A percentile compares a stretch with the other conserved stretches of the same genome.
phyloP scores from a whole-genome alignment of 441 rosid species.

The Jatropha multifida region DNA sequence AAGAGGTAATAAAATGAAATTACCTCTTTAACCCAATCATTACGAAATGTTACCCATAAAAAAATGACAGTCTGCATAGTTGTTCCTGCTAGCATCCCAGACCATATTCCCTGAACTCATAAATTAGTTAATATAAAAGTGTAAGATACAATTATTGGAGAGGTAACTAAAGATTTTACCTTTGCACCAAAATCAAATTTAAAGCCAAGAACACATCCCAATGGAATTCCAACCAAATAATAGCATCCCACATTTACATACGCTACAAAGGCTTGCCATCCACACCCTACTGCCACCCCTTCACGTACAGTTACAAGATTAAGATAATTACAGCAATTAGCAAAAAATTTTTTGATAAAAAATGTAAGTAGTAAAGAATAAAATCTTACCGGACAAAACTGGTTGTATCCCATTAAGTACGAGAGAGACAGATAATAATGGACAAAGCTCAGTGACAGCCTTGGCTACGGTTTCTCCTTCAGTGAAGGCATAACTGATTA shows the following conservation, averaged over 20 bases:
- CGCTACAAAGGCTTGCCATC: constrained; percentile 62
- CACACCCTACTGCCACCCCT: constrained; percentile 71
- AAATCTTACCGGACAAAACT: constrained; percentile 30
- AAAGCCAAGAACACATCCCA: constrained; percentile 48
- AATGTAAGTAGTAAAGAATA: no score
- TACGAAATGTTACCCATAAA: constrained; percentile 36
- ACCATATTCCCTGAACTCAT: constrained; percentile 55
- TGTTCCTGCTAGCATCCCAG: constrained; percentile 59
- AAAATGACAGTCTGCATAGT: constrained; percentile 48
- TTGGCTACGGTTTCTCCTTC: constrained; percentile 45
- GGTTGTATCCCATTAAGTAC: constrained; percentile 61
- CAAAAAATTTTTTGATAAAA: no score
- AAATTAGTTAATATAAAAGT: no score
- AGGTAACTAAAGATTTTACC: constrained; percentile 24
- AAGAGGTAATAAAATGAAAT: neutral
- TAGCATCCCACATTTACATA: constrained; percentile 62
- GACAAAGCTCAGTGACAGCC: constrained; percentile 51
- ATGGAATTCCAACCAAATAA: constrained; percentile 51
- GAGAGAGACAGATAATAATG: constrained; percentile 44
- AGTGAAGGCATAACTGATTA: constrained; percentile 55
- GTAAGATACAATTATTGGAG: no score
- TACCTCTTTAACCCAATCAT: constrained; percentile 64
- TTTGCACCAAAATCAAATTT: constrained; percentile 39
- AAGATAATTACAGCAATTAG: no score
- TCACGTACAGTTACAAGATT: no score